Evolutionary conservation across 768 basidiomycete genomes (phyloP).

Genomic region (Termitomyces eurrhizus): DNA sequence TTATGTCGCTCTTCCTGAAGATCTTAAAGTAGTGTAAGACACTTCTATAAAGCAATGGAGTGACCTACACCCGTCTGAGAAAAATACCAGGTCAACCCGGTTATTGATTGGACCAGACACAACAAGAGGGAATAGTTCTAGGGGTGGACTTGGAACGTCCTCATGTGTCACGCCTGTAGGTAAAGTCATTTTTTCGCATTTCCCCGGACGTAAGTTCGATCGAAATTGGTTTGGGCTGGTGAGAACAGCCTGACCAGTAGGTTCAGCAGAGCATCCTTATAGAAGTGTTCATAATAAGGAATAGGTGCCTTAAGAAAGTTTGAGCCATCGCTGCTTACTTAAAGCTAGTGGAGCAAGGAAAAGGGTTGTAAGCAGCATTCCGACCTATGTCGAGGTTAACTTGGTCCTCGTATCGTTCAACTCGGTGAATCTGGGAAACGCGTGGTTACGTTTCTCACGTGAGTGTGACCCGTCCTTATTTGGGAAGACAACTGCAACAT

Average conservation of each 20-base stretch:
- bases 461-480: background rate
- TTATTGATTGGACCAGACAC: slow-evolving; percentile 61
- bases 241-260: background rate
- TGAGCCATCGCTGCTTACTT: background rate
- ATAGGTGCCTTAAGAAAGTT: background rate
- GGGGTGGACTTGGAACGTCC: slow-evolving; percentile 31
- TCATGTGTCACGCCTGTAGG: background rate
- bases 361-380: background rate
- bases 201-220: background rate
- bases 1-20: slow-evolving; percentile 50
- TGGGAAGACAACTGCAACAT: no score
- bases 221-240: background rate
- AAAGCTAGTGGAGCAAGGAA: background rate
- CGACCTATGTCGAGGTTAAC: background rate
- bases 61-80: slow-evolving; percentile 71
- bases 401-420: background rate
- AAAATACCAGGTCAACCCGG: slow-evolving; percentile 73
- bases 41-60: background rate
- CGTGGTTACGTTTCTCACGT: background rate
- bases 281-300: background rate
- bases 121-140: slow-evolving; percentile 55
- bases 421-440: background rate
- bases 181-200: background rate
- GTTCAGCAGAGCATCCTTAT: background rate
- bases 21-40: slow-evolving; percentile 35